phyloP scores from a whole-genome alignment of 1,284 basidiomycete genomes.

The Prillingera fragicola region DNA sequence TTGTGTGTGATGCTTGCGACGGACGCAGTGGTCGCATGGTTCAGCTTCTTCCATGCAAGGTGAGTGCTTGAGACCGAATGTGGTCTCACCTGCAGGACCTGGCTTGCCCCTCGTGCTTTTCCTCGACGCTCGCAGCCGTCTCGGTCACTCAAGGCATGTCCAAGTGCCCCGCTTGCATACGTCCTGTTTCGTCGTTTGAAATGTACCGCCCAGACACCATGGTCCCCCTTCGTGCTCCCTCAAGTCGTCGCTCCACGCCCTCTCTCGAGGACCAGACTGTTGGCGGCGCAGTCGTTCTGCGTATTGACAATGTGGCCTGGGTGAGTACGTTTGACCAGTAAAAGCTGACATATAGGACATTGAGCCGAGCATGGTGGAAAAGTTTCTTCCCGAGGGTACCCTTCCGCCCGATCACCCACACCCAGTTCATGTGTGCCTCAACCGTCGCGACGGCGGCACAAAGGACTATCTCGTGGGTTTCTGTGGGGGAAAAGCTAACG shows the following conservation, averaged over 20 bases:
- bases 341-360: conserved; percentile 31
- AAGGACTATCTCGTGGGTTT: conserved; percentile 45
- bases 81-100: conserved; percentile 22
- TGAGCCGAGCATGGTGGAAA: conserved; percentile 39
- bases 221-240: background rate
- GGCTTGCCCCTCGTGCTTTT: conserved; percentile 36
- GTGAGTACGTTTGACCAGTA: conserved; percentile 13
- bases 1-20: conserved; percentile 20
- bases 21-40: conserved; percentile 14
- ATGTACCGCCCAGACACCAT: conserved; percentile 3
- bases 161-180: conserved; percentile 33
- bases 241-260: no score
- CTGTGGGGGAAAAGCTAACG: conserved; percentile 1
- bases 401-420: conserved; percentile 30
- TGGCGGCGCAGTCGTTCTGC: conserved; percentile 27
- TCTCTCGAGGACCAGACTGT: background rate
- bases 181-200: conserved; percentile 19
- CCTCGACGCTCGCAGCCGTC: conserved; percentile 33
- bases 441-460: conserved; percentile 41
- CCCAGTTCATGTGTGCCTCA: conserved; percentile 46
- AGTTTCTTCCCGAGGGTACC: conserved; percentile 36
- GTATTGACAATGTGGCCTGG: conserved; percentile 48
- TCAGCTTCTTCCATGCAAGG: conserved; percentile 28
- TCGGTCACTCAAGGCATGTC: conserved; percentile 26
- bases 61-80: conserved; percentile 10